Evolutionary conservation across 2,329 filamentous ascomycete genomes (phyloP).

Genomic region (Thielaviopsis punctulata): DNA sequence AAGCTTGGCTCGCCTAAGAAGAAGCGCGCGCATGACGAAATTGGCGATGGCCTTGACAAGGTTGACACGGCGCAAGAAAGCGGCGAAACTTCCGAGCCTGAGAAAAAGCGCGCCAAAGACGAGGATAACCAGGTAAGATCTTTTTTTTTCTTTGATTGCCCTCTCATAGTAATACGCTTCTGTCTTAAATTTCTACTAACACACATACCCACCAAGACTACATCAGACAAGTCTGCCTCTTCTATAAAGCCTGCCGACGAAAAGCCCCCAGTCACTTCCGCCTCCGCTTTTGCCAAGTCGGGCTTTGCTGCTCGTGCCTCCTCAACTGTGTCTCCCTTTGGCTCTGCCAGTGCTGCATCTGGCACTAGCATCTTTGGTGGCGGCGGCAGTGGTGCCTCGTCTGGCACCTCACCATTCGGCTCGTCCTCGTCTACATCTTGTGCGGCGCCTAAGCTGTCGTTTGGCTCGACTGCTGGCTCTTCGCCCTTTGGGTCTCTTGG

Average conservation of each 20-base stretch:
- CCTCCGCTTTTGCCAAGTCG: slow-evolving; percentile 49
- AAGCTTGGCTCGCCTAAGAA: slow-evolving; percentile 45
- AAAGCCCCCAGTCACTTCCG: slow-evolving; percentile 26
- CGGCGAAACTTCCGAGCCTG: slow-evolving; percentile 33
- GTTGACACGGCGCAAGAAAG: slow-evolving; percentile 30
- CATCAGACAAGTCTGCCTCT: background rate
- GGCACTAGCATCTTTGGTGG: slow-evolving; percentile 17
- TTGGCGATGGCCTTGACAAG: slow-evolving; percentile 28
- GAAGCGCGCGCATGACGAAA: slow-evolving; percentile 43
- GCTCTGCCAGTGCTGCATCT: slow-evolving; percentile 25
- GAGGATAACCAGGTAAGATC: slow-evolving; percentile 24
- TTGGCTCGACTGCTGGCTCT: slow-evolving; percentile 24
- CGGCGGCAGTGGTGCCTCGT: slow-evolving; percentile 15
- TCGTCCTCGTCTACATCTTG: slow-evolving; percentile 12
- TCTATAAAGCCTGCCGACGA: slow-evolving; percentile 16
- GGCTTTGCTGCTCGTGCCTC: slow-evolving; percentile 49
- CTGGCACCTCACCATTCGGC: slow-evolving; percentile 18
- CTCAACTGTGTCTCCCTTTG: slow-evolving; percentile 46
- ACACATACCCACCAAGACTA: background rate
- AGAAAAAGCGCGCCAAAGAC: slow-evolving; percentile 48
- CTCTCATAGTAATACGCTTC: background rate
- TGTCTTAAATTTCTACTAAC: background rate
- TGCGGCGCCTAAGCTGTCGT: slow-evolving; percentile 29
- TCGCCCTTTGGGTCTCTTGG: slow-evolving; percentile 31
- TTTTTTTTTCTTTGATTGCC: slow-evolving; percentile 12